Percentiles rank a stretch among this genome's conserved stretches.
Evolutionary conservation across 2,329 filamentous ascomycete genomes (phyloP).

Genomic region (Aspergillus intermedius): DNA sequence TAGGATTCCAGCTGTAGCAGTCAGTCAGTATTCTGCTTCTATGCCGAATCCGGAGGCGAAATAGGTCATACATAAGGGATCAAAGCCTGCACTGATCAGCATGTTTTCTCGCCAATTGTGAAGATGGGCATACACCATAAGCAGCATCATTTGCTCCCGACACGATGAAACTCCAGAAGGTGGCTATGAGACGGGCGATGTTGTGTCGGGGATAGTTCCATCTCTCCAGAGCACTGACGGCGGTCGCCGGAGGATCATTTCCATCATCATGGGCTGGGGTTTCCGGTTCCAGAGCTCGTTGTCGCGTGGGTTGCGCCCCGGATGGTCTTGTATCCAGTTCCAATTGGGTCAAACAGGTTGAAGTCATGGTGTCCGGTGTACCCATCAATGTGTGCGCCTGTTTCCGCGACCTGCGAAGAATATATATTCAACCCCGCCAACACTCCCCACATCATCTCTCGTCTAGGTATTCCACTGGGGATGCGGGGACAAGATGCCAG

Average conservation of each 20-base stretch:
- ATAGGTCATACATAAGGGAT: constrained; percentile 45
- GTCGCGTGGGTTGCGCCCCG: neutral
- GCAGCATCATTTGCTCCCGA: constrained; percentile 55
- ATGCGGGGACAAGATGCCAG: no score
- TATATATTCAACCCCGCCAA: no score
- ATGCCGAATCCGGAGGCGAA: neutral
- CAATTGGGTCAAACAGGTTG: no score
- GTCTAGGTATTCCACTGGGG: no score
- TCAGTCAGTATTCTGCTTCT: neutral
- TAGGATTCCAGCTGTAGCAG: constrained; percentile 38
- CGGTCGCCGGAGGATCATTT: neutral
- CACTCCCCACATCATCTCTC: no score
- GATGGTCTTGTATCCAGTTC: no score
- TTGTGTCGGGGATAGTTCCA: constrained; percentile 49
- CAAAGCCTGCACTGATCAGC: constrained; percentile 28
- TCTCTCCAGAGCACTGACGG: constrained; percentile 23
- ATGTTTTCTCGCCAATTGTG: neutral
- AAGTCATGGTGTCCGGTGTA: no score
- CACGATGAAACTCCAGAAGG: constrained; percentile 53
- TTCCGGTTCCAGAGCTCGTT: neutral
- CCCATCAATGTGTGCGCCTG: no score
- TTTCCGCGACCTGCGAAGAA: no score
- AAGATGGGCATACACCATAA: constrained; percentile 45
- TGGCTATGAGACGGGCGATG: constrained; percentile 44
- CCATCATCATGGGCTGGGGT: neutral